Conservation (phyloP, 345 rosid genomes). For the Turnera subulata region DNA sequence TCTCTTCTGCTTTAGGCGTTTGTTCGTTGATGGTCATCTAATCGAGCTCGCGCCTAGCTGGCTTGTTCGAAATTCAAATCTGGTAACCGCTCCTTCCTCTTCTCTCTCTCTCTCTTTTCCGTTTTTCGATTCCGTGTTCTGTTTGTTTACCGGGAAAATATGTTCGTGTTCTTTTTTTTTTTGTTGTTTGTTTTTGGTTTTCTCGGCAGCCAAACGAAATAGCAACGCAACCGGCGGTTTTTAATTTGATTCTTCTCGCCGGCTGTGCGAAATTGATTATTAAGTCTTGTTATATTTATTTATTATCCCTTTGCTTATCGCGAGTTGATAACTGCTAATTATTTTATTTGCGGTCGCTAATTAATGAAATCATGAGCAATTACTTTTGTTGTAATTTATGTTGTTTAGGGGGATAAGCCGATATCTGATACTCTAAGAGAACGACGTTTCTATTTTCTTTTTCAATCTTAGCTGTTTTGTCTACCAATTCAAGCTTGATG, state of each 20-base stretch:
- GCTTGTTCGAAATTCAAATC: conserved; percentile 4
- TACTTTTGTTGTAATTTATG: not conserved
- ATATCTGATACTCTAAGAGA: too few species aligned
- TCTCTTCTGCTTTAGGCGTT: not conserved
- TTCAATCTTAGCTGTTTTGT: too few species aligned
- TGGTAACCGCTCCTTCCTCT: conserved; percentile 10
- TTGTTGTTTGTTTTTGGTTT: conserved; percentile 7
- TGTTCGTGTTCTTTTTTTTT: not conserved
- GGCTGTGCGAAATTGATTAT: not conserved
- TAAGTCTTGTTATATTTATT: not conserved
- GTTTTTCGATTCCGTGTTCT: not conserved
- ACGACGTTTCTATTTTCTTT: too few species aligned
- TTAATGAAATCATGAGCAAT: not conserved
- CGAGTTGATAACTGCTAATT: too few species aligned
- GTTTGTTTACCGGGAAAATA: conserved; percentile 26
- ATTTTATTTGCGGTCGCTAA: too few species aligned
- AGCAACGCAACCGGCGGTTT: too few species aligned
- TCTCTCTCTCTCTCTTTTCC: not conserved
- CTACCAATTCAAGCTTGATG: too few species aligned
- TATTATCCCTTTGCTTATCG: too few species aligned
- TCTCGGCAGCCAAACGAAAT: conserved; percentile 15
- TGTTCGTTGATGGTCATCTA: conserved; percentile 73
- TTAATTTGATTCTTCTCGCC: not conserved
- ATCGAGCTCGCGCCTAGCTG: not conserved
- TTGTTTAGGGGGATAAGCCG: too few species aligned